Conservation (phyloP, 495 filamentous ascomycete genomes). For the Hypoxylon perforatum region DNA sequence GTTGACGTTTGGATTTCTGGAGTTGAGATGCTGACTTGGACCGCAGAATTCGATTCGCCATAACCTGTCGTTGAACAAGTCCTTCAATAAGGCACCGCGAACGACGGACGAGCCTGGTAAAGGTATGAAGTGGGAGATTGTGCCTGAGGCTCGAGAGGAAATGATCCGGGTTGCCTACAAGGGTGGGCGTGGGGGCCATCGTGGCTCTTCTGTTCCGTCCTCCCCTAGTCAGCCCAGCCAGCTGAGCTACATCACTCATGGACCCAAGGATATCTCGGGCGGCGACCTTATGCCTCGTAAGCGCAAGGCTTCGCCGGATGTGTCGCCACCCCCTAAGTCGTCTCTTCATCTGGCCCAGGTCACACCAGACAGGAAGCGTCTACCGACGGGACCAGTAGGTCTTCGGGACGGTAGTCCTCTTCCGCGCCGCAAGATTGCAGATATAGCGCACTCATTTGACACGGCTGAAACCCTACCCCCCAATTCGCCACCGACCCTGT, state of each 20-base stretch:
- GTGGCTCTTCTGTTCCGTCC: constrained; percentile 66
- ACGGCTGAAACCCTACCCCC: constrained; percentile 67
- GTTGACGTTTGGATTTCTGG: not conserved
- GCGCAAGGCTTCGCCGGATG: constrained; percentile 61
- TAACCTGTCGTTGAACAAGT: constrained; percentile 92
- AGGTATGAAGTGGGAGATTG: constrained; percentile 98
- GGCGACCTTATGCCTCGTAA: constrained; percentile 56
- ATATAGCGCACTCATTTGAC: constrained; percentile 62
- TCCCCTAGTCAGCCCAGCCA: constrained; percentile 61
- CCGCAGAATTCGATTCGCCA: constrained; percentile 92
- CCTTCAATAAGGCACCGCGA: constrained; percentile 90
- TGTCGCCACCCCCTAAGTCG: constrained; percentile 59
- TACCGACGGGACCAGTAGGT: constrained; percentile 48
- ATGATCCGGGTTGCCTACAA: constrained; percentile 61
- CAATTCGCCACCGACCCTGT: constrained; percentile 74
- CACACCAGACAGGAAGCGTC: constrained; percentile 65
- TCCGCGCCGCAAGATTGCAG: constrained; percentile 57
- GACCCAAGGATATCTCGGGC: constrained; percentile 58
- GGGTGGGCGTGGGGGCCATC: constrained; percentile 66
- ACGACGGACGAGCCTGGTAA: constrained; percentile 96
- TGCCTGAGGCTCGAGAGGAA: constrained; percentile 81
- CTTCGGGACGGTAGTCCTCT: constrained; percentile 69
- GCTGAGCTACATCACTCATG: constrained; percentile 60
- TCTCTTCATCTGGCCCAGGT: constrained; percentile 60
- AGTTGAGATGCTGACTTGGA: constrained; percentile 33